Evolutionary conservation across 345 rosid genomes (phyloP), one percentile per base, ranked within the genome.

Genomic region (Mallotus nudiflorus): DNA sequence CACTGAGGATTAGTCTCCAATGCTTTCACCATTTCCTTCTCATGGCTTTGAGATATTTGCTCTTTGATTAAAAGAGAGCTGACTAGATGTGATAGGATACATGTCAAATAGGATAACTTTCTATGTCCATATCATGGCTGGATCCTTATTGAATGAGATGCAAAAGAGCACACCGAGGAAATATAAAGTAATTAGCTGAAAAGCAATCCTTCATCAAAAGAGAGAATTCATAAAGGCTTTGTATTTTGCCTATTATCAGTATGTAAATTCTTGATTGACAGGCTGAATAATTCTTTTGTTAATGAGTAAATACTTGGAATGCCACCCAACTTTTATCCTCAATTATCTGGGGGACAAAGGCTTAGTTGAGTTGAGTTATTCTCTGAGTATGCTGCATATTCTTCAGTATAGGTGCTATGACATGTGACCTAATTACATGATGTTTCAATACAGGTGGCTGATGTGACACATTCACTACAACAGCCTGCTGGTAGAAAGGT

Each of bases 401-500:
- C 19, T 59, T 13, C 9, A 51, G 62, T 65, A n/a, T 58, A 39
- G 35, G 35, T 69, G 50, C 3, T 57, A 24, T 70, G 27, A 68
- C 63, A n/a, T 39, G 42, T 44, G 37, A 40, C 44, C 24, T 54
- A 44, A 4, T 45, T 20, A 64, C 44, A 62, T 49, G 61, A 22
- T 64, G 52, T 67, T 73, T 80, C 61, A 55, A 48, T 72, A 28
- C 87, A 95, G 97, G 96, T 92, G 13, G 97, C 99, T 56, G 99
- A 95, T 81, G 67, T 95, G 52, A 95, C 97, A 39, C 97, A 95
- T 82, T 86, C 99, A 39, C 82, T 95, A 37, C 99, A 92, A 74
- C 97, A 92, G 83, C 99, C 99, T 77, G 96, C 97, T 50, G 97
- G 97, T 67, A 89, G 64, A 83, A 89, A 95, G 97, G 99, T 90